A percentile compares a stretch with the other conserved stretches of the same genome.
phyloP scores from a whole-genome alignment of 2,329 filamentous ascomycete genomes.

The Ascochyta lentis region DNA sequence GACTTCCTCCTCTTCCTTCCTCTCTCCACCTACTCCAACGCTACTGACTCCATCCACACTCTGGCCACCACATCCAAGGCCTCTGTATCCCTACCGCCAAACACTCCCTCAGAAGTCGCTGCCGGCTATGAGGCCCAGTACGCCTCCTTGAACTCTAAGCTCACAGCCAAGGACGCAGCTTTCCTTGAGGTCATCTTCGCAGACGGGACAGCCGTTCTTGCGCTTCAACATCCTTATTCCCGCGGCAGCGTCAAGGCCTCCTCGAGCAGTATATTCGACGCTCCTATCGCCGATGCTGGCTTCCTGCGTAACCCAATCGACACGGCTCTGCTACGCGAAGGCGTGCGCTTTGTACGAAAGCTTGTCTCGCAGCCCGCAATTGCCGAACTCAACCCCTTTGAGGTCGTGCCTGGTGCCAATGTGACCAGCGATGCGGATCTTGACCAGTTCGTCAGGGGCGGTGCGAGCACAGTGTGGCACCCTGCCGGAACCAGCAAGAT shows the following conservation, averaged over 20 bases:
- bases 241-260: constrained; percentile 33
- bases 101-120: constrained; percentile 24
- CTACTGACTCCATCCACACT: constrained; percentile 19
- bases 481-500: constrained; percentile 37
- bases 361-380: constrained; percentile 21
- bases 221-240: constrained; percentile 34
- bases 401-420: constrained; percentile 29
- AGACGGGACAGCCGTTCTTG: constrained; percentile 25
- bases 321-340: constrained; percentile 28
- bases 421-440: constrained; percentile 28
- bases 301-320: constrained; percentile 36
- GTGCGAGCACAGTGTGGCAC: constrained; percentile 30
- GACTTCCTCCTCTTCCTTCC: constrained; percentile 35
- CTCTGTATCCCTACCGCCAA: constrained; percentile 23
- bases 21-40: constrained; percentile 26
- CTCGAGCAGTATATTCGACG: constrained; percentile 30
- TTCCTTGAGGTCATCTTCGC: constrained; percentile 31
- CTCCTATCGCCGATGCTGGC: constrained; percentile 31
- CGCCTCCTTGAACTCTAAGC: constrained; percentile 25
- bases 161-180: constrained; percentile 24
- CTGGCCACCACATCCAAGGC: constrained; percentile 24
- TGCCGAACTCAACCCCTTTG: constrained; percentile 26
- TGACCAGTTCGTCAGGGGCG: constrained; percentile 22
- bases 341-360: constrained; percentile 26
- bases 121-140: constrained; percentile 26